Evolutionary conservation across 768 basidiomycete species (phyloP), one percentile per base, ranked within the genome.

Genomic region (Daedaleopsis nitida): DNA sequence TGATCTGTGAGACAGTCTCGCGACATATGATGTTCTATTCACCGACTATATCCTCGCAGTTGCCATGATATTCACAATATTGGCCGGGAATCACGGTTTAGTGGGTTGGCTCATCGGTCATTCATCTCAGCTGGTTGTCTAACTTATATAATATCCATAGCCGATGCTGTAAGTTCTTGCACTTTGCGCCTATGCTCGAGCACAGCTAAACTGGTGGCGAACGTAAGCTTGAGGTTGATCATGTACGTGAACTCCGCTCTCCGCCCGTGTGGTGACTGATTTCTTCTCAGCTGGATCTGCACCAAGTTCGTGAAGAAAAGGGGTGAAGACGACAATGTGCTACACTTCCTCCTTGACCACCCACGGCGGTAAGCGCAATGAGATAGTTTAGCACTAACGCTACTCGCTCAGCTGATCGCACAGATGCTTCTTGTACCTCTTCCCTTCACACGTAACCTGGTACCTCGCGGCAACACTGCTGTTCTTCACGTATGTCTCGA

Each of bases 381-480:
- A 23, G 1, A 34, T 61, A 21, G 21, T 23, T 24, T 13, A n/a
- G n/a, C n/a, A 1, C 38, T 44, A 24, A 2, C 10, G 4, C 9
- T n/a, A 34, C 17, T 37, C 3, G 9, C 42, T 21, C 19, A 39
- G 27, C 43, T 6, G 16, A n/a, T 21, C 17, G 13, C 8, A 27
- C 47, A 83, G 84, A 62, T 85, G 88, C 68, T 91, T 86, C 66
- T 68, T 89, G 23, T 91, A 89, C 70, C 72, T 91, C 72, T 91
- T 91, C 65, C 88, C 88, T 0, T 83, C 85, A 34, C 88, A 89
- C 59, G 89, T 91, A 67, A 90, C 88, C 3, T 89, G 88, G 86
- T 88, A 89, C 62, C 75, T 92, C 9, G 66, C 85, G 1, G 77
- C 86, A 11, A 79, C 81, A 48, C 76, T 90, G 42, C 64, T 83